These are phyloP conservation scores for Porodaedalea pini DNA, from an alignment of 1,284 basidiomycete species.

Conservation along the genomic window DNA sequence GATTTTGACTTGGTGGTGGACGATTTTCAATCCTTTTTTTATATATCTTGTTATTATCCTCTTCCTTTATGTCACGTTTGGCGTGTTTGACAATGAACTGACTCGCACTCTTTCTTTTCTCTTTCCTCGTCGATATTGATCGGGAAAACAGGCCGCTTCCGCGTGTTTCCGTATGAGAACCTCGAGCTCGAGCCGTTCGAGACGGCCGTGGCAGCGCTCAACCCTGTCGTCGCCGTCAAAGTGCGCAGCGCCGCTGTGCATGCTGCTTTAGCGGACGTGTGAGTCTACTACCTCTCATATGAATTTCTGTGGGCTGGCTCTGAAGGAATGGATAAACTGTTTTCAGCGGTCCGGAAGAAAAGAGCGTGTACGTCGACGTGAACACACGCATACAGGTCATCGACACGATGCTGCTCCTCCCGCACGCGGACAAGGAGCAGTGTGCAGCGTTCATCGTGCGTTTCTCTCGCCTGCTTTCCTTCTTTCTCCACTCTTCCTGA, in stretches of 20 bases:
- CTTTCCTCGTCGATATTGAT: not conserved
- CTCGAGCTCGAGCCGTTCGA: slow-evolving; percentile 66
- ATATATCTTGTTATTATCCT: not conserved
- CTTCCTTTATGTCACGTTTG: not conserved
- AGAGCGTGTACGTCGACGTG: slow-evolving; percentile 60
- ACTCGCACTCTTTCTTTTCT: not conserved
- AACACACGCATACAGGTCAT: slow-evolving; percentile 72
- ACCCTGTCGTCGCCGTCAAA: slow-evolving; percentile 80
- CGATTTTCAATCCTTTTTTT: too few species aligned
- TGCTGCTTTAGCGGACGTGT: slow-evolving; percentile 73
- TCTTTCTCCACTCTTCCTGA: not conserved
- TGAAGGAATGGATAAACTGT: not conserved
- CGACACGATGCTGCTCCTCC: slow-evolving; percentile 65
- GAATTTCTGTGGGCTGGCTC: slow-evolving; percentile 8
- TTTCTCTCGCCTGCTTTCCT: slow-evolving; percentile 21
- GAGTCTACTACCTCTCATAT: slow-evolving; percentile 31
- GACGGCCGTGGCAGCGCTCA: slow-evolving; percentile 66
- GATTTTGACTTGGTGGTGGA: too few species aligned
- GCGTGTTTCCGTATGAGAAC: slow-evolving; percentile 73
- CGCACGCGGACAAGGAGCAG: slow-evolving; percentile 78
- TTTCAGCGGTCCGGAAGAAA: slow-evolving; percentile 45
- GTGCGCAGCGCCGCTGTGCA: slow-evolving; percentile 75
- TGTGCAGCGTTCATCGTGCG: slow-evolving; percentile 78
- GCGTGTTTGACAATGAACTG: not conserved
- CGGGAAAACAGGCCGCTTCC: slow-evolving; percentile 46